A percentile compares a stretch with the other conserved stretches of the same genome.
Evolutionary conservation across 1,139 yeast species (phyloP).

Genomic region (Sugiyamaella novakii): DNA sequence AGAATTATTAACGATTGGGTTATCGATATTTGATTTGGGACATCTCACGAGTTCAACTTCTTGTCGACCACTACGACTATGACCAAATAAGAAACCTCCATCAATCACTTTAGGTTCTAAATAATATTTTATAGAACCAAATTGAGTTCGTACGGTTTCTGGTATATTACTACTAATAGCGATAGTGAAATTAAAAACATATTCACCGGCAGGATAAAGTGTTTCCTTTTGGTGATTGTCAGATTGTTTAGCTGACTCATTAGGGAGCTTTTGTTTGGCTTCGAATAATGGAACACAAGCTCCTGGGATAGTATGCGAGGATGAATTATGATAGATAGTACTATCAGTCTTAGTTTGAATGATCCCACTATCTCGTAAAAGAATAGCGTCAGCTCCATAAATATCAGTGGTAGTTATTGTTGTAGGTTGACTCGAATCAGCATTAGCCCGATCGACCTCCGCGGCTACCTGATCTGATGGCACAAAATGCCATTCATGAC

Average conservation of each 20-base stretch:
- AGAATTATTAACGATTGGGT: constrained; percentile 62
- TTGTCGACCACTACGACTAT: constrained; percentile 37
- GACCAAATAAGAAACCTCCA: constrained; percentile 37
- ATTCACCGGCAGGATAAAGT: constrained; percentile 68
- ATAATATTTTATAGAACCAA: constrained; percentile 39
- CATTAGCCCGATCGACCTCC: background rate
- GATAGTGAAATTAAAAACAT: constrained; percentile 73
- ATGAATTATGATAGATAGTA: constrained; percentile 3
- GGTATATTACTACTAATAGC: constrained; percentile 71
- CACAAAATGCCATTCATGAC: constrained; percentile 43
- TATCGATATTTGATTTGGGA: constrained; percentile 76
- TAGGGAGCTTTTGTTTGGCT: constrained; percentile 21
- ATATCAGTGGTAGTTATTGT: constrained; percentile 38
- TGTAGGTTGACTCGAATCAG: constrained; percentile 19
- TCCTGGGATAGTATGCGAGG: constrained; percentile 4
- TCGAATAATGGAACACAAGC: constrained; percentile 20
- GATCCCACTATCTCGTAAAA: constrained; percentile 24
- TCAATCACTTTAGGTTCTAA: constrained; percentile 40
- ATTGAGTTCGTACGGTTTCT: constrained; percentile 63
- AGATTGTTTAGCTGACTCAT: constrained; percentile 21
- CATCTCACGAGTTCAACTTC: constrained; percentile 59
- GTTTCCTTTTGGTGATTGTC: constrained; percentile 32
- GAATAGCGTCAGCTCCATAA: constrained; percentile 42
- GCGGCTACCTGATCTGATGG: background rate
- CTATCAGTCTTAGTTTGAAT: background rate